Base-by-base conservation (phyloP, 768 basidiomycete genomes). In the Tubosaeta sp. region DNA sequence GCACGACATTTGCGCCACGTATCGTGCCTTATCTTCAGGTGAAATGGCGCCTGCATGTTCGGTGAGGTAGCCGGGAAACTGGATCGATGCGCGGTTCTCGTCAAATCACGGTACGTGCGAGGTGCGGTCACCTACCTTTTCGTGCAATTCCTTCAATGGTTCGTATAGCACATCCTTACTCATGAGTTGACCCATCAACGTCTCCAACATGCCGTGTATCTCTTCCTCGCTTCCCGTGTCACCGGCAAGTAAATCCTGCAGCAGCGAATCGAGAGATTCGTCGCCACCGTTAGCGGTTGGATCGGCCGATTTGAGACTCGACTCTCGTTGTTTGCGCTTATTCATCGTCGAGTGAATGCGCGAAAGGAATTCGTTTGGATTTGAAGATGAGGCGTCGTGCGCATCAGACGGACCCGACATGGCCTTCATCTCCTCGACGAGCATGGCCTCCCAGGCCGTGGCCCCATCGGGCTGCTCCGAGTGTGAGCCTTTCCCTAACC, bases 21-120 rank as follows among this genome's bases (percentile, higher is more conserved):
- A 93, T 8, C 86, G 80, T n/a, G 65, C 67, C 52, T 74, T 75
- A 54, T 93, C 89, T 10, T 77, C 78, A 0, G 71, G 53, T 1
- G 82, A 72, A 16, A 93, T 65, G 3, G 77, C 77, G 11, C 69
- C 49, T 1, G 73, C 76, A 39, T 88, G 76, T 18, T 81, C 73
- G 6, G 68, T 63, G 43, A 94, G 78, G 70, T 91, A 95, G 11
- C 62, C 69, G 1, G 92, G 92, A 74, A 90, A 91, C 90, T 92
- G 47, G 34, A 19, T 42, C 12, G 35, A 3, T 34, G 18, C 6
- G 40, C 19, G 14, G 14, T 34, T 34, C 32, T 38, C 39, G 29
- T 53, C 31, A 51, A 21, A 39, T 14, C 3, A 14, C 10, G 7
- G 22, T 6, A 19, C 42, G 48, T 3, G 12, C 3, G 25, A 18